Evolutionary conservation across 768 basidiomycete species (phyloP).

Genomic region (Termitomyces sp.): DNA sequence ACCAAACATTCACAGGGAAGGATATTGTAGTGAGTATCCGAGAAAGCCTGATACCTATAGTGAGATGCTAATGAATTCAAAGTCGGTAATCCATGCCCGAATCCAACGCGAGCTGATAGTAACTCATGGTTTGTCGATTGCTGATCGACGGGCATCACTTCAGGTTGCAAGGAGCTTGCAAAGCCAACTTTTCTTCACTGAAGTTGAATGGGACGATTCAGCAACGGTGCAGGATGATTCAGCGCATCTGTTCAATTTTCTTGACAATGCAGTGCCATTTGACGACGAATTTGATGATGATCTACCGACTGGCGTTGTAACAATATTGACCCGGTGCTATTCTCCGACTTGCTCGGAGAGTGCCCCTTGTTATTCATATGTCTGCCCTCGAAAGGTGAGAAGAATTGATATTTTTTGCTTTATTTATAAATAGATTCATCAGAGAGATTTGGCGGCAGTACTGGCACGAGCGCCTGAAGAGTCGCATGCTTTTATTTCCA

Average conservation of each 20-base stretch:
- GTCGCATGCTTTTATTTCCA: slow-evolving; percentile 17
- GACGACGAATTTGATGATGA: slow-evolving; percentile 56
- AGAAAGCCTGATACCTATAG: not conserved
- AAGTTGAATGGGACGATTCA: slow-evolving; percentile 86
- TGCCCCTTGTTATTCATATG: slow-evolving; percentile 72
- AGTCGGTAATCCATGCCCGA: slow-evolving; percentile 85
- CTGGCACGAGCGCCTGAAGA: slow-evolving; percentile 24
- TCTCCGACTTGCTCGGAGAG: slow-evolving; percentile 81
- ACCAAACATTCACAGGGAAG: slow-evolving; percentile 89
- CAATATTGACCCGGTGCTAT: slow-evolving; percentile 87
- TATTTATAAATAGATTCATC: not conserved
- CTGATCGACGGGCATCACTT: slow-evolving; percentile 77
- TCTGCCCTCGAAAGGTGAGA: slow-evolving; percentile 67
- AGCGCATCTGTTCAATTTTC: slow-evolving; percentile 90
- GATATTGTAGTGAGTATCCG: slow-evolving; percentile 76
- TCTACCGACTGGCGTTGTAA: slow-evolving; percentile 85
- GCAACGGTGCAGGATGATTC: slow-evolving; percentile 77
- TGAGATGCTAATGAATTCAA: not conserved
- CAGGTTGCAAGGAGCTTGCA: slow-evolving; percentile 88
- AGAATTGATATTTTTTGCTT: not conserved
- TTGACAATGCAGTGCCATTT: slow-evolving; percentile 69
- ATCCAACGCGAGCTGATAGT: slow-evolving; percentile 80
- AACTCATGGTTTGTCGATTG: slow-evolving; percentile 64
- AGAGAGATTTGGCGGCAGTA: slow-evolving; percentile 25
- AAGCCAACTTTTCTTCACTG: slow-evolving; percentile 90